Base-by-base conservation (phyloP, 2,329 filamentous ascomycete species). In the Aspergillus fijiensis region DNA sequence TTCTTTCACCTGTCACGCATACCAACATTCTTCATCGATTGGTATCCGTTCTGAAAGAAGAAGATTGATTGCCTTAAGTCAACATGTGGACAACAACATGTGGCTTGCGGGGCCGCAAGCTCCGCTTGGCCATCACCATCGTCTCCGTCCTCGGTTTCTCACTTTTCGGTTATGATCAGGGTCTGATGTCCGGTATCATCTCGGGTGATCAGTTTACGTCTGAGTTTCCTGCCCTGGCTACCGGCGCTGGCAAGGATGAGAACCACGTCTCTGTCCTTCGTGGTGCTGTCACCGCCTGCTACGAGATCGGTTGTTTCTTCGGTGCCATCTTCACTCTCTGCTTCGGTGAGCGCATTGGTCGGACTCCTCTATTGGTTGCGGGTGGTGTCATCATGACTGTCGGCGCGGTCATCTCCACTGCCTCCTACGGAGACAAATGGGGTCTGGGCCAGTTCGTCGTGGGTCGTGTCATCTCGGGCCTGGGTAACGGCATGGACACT, bases 251-350 rank as follows among this genome's bases (percentile, higher is more conserved):
- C 69, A 79, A 55, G 65, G 14, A 75, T 14, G 77, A 72, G n/a
- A 77, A 29, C 2, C 65, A 74, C 55, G 64, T 72, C 55, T 62
- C 77, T n/a, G 80, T 78, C n/a, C 77, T 81, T 70, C 79, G 80
- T 68, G 81, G 80, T 55, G 80, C 79, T 58, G 79, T 84, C 19
- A 82, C 80, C 1, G 76, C 81, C 16, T 82, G 82, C 62, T 85
- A 84, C 66, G 81, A 83, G 60, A 73, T 83, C 39, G 82, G 82
- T 19, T 75, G 73, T 60, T 69, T 76, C 64, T 69, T 70, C 42
- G 73, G 73, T 53, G 71, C 72, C 3, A 61, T 75, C 39, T 70
- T 74, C 54, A 67, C 66, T 9, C 65, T 72, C 19, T 59, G 66
- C 48, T 69, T 64, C 12, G 73, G 73, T 60, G 67, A 74, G 39